phyloP scores from a whole-genome alignment of 371 early-diverging fungal genomes.

The Haplosporangium sp. region DNA sequence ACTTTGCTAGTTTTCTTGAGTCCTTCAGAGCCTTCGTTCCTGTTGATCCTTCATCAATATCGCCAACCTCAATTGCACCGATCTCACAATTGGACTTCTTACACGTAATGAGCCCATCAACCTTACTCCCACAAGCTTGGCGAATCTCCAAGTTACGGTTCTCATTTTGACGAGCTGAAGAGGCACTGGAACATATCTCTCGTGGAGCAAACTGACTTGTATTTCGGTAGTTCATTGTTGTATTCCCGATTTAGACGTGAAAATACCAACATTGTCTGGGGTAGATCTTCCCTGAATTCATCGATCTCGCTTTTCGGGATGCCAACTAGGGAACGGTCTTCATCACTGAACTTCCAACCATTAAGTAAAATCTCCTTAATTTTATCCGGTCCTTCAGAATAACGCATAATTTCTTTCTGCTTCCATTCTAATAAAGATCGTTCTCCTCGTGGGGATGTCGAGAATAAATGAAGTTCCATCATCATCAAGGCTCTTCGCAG shows the following conservation, averaged over 20 bases:
- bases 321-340: background rate
- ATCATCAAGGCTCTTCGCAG: too few species aligned
- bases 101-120: background rate
- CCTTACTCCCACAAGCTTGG: background rate
- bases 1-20: background rate
- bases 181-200: background rate
- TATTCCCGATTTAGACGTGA: background rate
- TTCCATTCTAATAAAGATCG: background rate
- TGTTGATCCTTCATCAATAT: background rate
- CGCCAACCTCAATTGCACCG: background rate
- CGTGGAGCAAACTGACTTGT: background rate
- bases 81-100: background rate
- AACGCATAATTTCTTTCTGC: background rate
- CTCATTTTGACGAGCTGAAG: background rate
- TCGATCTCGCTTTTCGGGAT: background rate
- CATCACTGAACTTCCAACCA: background rate
- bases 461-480: too few species aligned
- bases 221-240: background rate
- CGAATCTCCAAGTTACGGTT: background rate
- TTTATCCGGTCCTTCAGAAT: background rate
- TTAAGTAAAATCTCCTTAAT: background rate
- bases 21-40: background rate
- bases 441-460: background rate
- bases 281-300: slow-evolving; percentile 1
- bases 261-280: background rate